Conservation (phyloP, 176 grass and related monocot genomes). For the Saccharum spontaneum region DNA sequence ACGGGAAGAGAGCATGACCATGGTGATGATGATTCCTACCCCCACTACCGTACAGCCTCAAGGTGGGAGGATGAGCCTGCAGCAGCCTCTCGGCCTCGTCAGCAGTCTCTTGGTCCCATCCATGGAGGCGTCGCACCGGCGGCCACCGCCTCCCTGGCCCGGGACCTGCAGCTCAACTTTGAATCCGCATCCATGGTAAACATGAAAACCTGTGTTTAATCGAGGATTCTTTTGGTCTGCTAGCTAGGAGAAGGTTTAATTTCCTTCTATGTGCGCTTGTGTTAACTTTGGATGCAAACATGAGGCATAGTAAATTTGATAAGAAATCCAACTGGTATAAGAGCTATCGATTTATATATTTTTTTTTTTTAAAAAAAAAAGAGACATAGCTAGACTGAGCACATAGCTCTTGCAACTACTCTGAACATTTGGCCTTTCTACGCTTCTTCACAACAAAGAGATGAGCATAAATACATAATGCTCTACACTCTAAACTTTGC, state of each 20-base stretch:
- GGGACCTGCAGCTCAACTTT: slow-evolving; percentile 34
- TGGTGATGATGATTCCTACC: slow-evolving; percentile 1
- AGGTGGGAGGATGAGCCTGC: neutral
- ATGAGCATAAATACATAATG: too few relatives aligned
- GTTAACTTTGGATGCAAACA: neutral
- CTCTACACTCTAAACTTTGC: too few relatives aligned
- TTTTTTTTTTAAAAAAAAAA: too few relatives aligned
- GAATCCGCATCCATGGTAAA: slow-evolving; percentile 38
- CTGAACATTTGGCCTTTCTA: too few relatives aligned
- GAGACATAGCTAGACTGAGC: too few relatives aligned
- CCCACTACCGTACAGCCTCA: slow-evolving; percentile 23
- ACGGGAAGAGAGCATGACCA: neutral
- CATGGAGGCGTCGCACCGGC: slow-evolving; percentile 13
- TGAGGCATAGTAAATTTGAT: too few relatives aligned
- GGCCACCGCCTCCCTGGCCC: neutral
- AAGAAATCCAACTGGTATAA: too few relatives aligned
- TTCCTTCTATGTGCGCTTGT: neutral
- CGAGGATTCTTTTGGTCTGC: neutral
- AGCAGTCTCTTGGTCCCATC: neutral
- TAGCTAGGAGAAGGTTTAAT: neutral
- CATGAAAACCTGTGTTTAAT: neutral
- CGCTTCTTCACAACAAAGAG: too few relatives aligned
- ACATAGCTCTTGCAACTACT: too few relatives aligned
- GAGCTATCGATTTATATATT: too few relatives aligned
- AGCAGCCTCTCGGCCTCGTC: neutral